A percentile compares a stretch with the other conserved stretches of the same genome.
These are phyloP conservation scores for Phytophthora quininea DNA, from an alignment of 352 stramenopile genomes.

Conservation along the genomic window DNA sequence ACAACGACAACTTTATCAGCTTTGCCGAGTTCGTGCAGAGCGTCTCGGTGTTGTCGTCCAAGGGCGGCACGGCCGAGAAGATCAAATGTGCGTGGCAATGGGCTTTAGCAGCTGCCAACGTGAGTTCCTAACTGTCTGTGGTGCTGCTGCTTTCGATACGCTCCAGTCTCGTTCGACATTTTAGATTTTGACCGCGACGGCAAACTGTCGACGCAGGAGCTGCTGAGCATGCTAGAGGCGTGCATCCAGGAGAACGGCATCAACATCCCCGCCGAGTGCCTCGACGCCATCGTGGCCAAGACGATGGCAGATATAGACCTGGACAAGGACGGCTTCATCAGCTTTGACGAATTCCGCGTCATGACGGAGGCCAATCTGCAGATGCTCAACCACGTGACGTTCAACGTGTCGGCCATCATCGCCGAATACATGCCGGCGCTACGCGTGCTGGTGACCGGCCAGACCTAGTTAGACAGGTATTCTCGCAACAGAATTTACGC, in stretches of 20 bases:
- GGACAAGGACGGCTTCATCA: conserved; percentile 75
- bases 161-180: conserved; percentile 78
- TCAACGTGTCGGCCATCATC: conserved; percentile 81
- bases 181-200: conserved; percentile 77
- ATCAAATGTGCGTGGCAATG: conserved; percentile 60
- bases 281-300: conserved; percentile 71
- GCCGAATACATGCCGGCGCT: conserved; percentile 77
- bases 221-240: conserved; percentile 73
- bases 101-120: background rate
- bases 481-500: no score
- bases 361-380: conserved; percentile 67
- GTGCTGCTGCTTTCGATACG: conserved; percentile 4
- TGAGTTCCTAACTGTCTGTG: background rate
- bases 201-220: conserved; percentile 72
- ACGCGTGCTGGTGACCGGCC: conserved; percentile 45
- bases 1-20: conserved; percentile 82
- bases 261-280: conserved; percentile 68
- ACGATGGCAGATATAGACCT: conserved; percentile 74
- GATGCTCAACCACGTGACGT: conserved; percentile 84
- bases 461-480: conserved; percentile 5
- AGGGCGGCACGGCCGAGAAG: conserved; percentile 69
- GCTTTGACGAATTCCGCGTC: conserved; percentile 73
- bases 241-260: conserved; percentile 81
- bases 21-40: conserved; percentile 83
- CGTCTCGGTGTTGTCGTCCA: conserved; percentile 75